Percentiles rank a stretch among this genome's conserved stretches.
phyloP scores from a whole-genome alignment of 257 asterid species.

The Capsicum rhomboideum region DNA sequence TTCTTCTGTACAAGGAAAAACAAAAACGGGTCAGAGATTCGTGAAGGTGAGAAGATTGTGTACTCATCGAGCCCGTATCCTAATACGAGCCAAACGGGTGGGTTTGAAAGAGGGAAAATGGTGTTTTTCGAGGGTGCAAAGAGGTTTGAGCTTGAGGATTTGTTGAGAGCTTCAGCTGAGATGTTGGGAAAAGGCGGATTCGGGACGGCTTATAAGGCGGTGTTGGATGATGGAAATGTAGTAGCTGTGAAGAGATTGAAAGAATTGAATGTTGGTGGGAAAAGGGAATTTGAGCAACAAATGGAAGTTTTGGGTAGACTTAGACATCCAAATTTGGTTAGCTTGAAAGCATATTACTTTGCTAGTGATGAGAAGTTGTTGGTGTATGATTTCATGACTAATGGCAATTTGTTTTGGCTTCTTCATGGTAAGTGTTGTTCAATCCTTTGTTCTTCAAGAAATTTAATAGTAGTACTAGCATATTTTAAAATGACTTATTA shows the following conservation, averaged over 20 bases:
- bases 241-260: conserved; percentile 85
- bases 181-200: conserved; percentile 89
- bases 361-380: conserved; percentile 77
- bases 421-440: conserved; percentile 61
- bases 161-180: conserved; percentile 88
- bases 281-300: conserved; percentile 74
- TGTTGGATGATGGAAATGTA: conserved; percentile 72
- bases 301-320: conserved; percentile 81
- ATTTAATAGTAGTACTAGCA: not conserved
- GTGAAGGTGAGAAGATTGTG: conserved; percentile 41
- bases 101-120: conserved; percentile 58
- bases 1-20: conserved; percentile 43
- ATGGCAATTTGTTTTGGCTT: conserved; percentile 83
- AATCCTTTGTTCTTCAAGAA: not conserved
- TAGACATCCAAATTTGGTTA: conserved; percentile 66
- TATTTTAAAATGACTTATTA: not conserved
- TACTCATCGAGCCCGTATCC: conserved; percentile 80
- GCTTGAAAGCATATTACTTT: conserved; percentile 72
- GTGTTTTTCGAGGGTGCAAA: conserved; percentile 71
- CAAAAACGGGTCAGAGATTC: conserved; percentile 16
- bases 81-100: conserved; percentile 22
- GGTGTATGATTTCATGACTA: conserved; percentile 78
- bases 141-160: conserved; percentile 81
- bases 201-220: conserved; percentile 86
- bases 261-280: conserved; percentile 52